Evolutionary conservation across 1,139 yeast genomes (phyloP).

Genomic region (Meyerozyma elateridarum): DNA sequence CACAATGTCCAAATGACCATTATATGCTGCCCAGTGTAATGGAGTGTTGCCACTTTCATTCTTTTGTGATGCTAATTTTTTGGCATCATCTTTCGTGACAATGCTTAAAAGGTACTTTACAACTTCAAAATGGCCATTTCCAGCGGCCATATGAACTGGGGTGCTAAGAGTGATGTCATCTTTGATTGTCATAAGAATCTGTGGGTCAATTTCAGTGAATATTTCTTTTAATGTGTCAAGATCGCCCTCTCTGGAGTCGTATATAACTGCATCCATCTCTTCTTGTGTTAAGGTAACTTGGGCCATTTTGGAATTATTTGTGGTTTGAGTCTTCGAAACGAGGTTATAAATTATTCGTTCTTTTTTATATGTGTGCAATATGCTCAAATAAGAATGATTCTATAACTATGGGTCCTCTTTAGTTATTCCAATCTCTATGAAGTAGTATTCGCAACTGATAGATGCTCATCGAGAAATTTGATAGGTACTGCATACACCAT

Average conservation of each 20-base stretch:
- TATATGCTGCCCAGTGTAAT: constrained; percentile 91
- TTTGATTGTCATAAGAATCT: constrained; percentile 44
- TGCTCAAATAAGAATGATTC: not conserved
- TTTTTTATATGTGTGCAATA: not conserved
- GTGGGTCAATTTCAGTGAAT: constrained; percentile 57
- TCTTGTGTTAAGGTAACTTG: constrained; percentile 51
- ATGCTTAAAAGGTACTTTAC: constrained; percentile 56
- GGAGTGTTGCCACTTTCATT: constrained; percentile 91
- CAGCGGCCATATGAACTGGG: constrained; percentile 91
- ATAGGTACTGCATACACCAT: constrained; percentile 3
- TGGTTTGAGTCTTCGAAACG: not conserved
- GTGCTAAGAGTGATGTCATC: constrained; percentile 68
- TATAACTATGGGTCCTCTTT: not conserved
- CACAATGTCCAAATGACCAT: constrained; percentile 76
- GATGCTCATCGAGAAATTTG: constrained; percentile 4
- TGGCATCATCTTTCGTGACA: constrained; percentile 41
- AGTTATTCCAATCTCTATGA: not conserved
- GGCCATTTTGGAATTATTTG: constrained; percentile 1
- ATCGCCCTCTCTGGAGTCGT: constrained; percentile 86
- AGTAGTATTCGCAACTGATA: no score
- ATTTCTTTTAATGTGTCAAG: constrained; percentile 65
- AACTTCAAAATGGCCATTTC: constrained; percentile 81
- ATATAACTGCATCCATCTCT: constrained; percentile 75
- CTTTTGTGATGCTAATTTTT: constrained; percentile 44
- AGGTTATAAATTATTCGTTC: not conserved